Evolutionary conservation across 768 basidiomycete genomes (phyloP).

Genomic region (Asterophora parasitica): DNA sequence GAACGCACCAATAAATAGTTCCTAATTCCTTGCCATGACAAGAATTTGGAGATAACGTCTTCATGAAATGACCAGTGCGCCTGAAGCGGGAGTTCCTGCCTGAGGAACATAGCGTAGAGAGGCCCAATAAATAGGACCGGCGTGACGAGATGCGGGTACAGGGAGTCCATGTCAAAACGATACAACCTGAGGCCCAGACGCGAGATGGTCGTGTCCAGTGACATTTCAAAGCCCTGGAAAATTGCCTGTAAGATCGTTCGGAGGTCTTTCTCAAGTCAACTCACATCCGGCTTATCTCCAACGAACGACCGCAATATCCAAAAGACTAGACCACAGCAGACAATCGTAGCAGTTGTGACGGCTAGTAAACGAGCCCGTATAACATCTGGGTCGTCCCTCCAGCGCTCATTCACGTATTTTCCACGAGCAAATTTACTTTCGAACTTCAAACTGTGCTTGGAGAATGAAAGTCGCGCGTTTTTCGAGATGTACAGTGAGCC

Average conservation of each 20-base stretch:
- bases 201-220: conserved; percentile 27
- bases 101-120: conserved; percentile 52
- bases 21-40: conserved; percentile 55
- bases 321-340: conserved; percentile 51
- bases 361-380: conserved; percentile 75
- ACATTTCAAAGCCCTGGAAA: conserved; percentile 13
- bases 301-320: conserved; percentile 31
- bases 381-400: conserved; percentile 82
- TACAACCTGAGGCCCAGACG: conserved; percentile 36
- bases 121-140: conserved; percentile 79
- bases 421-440: conserved; percentile 23
- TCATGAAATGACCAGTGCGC: conserved; percentile 37
- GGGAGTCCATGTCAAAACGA: conserved; percentile 11
- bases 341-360: conserved; percentile 56
- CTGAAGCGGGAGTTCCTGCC: conserved; percentile 51
- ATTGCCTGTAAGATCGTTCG: background rate
- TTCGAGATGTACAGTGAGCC: conserved; percentile 78
- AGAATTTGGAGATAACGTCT: conserved; percentile 36
- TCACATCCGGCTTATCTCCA: conserved; percentile 19
- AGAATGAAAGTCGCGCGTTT: conserved; percentile 52
- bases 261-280: conserved; percentile 2
- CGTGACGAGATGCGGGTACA: conserved; percentile 55
- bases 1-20: conserved; percentile 56
- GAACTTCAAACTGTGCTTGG: conserved; percentile 23
- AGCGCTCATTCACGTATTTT: conserved; percentile 37